Conservation (phyloP, 2,329 filamentous ascomycete genomes). For the Phaeosphaeriaceae sp. region DNA sequence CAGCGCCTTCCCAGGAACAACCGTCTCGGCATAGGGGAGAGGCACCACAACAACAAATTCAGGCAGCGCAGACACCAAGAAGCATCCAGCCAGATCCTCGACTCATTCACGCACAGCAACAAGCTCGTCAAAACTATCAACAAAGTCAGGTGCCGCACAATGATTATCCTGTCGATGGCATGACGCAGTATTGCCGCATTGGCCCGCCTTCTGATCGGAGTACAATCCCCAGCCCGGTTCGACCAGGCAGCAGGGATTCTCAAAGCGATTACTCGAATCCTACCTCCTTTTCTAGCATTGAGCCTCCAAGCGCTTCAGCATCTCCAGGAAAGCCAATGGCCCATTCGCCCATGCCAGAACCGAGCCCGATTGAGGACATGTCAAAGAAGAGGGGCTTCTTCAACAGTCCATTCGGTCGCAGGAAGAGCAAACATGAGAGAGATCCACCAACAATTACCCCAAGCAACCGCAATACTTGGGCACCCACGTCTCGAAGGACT, state of each 20-base stretch:
- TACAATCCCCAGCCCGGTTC: conserved; percentile 70
- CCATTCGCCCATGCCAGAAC: conserved; percentile 25
- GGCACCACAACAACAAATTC: conserved; percentile 8
- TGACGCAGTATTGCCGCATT: conserved; percentile 94
- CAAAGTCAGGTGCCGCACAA: conserved; percentile 81
- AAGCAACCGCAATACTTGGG: conserved; percentile 62
- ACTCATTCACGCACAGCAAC: conserved; percentile 45
- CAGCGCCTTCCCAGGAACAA: conserved; percentile 6
- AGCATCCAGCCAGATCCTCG: conserved; percentile 43
- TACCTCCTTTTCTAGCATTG: conserved; percentile 86
- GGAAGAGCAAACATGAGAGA: conserved; percentile 85
- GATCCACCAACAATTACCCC: conserved; percentile 59
- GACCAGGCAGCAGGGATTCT: conserved; percentile 85
- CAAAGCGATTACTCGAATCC: conserved; percentile 90
- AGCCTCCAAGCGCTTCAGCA: conserved; percentile 74
- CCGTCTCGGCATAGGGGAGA: neutral
- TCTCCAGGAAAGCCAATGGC: conserved; percentile 72
- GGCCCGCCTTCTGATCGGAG: conserved; percentile 74
- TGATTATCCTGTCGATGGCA: conserved; percentile 91
- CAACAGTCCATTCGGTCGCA: conserved; percentile 84
- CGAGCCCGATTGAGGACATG: conserved; percentile 49
- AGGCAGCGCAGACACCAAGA: conserved; percentile 16
- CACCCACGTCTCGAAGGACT: conserved; percentile 48
- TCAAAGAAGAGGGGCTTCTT: conserved; percentile 86
- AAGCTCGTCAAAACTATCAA: conserved; percentile 47